Percentiles rank a stretch among this genome's conserved stretches.
Evolutionary conservation across 23 red algal genomes (phyloP).

Genomic region (Gracilaria vermiculophylla): DNA sequence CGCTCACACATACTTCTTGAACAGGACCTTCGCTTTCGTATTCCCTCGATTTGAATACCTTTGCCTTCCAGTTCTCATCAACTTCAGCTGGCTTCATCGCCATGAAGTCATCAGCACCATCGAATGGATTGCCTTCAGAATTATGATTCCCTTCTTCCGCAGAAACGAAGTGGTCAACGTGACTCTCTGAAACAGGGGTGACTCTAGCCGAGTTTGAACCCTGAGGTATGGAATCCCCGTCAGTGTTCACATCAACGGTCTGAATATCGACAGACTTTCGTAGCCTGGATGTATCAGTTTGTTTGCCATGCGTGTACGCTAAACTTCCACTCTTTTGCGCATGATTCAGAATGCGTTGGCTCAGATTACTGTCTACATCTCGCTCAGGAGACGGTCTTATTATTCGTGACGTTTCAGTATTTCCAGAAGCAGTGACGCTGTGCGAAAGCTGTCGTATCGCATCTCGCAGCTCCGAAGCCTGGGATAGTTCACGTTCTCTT

Average conservation of each 20-base stretch:
- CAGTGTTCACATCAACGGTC: not conserved
- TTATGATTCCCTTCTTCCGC: not conserved
- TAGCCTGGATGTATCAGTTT: conserved; percentile 7
- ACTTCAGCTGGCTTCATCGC: conserved; percentile 49
- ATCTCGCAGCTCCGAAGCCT: conserved; percentile 42
- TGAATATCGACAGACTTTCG: conserved; percentile 29
- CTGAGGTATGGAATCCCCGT: not conserved
- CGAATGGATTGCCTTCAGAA: not conserved
- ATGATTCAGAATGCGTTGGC: conserved; percentile 17
- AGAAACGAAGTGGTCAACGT: not conserved
- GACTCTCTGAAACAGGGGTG: not conserved
- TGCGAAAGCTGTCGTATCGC: conserved; percentile 62
- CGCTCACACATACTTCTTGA: not conserved
- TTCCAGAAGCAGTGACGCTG: conserved; percentile 40
- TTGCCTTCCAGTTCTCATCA: conserved; percentile 45
- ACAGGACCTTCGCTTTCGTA: not conserved
- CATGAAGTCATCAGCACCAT: conserved; percentile 58
- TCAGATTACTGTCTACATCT: not conserved
- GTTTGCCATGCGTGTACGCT: conserved; percentile 28
- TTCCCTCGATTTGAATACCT: not conserved
- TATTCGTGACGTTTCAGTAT: conserved; percentile 7
- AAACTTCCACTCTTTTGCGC: conserved; percentile 41
- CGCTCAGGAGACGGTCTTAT: not conserved
- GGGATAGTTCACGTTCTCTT: conserved; percentile 18
- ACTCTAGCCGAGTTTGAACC: not conserved